phyloP scores from a whole-genome alignment of 2,329 filamentous ascomycete species.

The Arthroderma sp. region DNA sequence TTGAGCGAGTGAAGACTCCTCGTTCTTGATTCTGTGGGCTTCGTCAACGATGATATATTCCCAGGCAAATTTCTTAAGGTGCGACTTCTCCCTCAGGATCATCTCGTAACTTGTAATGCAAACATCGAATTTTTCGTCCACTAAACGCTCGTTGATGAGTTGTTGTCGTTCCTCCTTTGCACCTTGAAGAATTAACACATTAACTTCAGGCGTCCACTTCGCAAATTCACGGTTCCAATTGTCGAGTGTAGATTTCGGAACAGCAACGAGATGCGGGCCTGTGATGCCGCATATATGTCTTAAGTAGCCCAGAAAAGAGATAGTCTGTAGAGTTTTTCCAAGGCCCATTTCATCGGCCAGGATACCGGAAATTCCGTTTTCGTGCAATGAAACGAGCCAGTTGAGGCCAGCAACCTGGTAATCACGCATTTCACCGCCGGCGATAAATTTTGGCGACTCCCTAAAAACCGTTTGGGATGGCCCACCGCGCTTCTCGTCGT shows the following conservation, averaged over 20 bases:
- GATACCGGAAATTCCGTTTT: slow-evolving; percentile 97
- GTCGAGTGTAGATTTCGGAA: slow-evolving; percentile 94
- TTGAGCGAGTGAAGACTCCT: slow-evolving; percentile 90
- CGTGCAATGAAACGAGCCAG: slow-evolving; percentile 93
- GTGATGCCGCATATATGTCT: slow-evolving; percentile 80
- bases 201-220: slow-evolving; percentile 89
- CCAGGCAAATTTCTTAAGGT: slow-evolving; percentile 96
- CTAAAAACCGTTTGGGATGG: slow-evolving; percentile 82
- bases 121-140: slow-evolving; percentile 92
- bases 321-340: slow-evolving; percentile 94
- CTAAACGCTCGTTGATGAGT: slow-evolving; percentile 80
- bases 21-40: slow-evolving; percentile 97
- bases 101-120: slow-evolving; percentile 99
- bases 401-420: slow-evolving; percentile 94
- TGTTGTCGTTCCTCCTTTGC: slow-evolving; percentile 83
- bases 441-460: slow-evolving; percentile 80
- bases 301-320: slow-evolving; percentile 89
- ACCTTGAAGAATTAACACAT: slow-evolving; percentile 85
- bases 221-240: slow-evolving; percentile 96
- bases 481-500: slow-evolving; percentile 80
- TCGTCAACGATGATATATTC: slow-evolving; percentile 99
- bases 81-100: slow-evolving; percentile 88
- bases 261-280: slow-evolving; percentile 79
- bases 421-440: slow-evolving; percentile 79
- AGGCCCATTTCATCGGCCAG: slow-evolving; percentile 97